Evolutionary conservation across 768 basidiomycete species (phyloP).

Genomic region (Lanmaoa rubissima): DNA sequence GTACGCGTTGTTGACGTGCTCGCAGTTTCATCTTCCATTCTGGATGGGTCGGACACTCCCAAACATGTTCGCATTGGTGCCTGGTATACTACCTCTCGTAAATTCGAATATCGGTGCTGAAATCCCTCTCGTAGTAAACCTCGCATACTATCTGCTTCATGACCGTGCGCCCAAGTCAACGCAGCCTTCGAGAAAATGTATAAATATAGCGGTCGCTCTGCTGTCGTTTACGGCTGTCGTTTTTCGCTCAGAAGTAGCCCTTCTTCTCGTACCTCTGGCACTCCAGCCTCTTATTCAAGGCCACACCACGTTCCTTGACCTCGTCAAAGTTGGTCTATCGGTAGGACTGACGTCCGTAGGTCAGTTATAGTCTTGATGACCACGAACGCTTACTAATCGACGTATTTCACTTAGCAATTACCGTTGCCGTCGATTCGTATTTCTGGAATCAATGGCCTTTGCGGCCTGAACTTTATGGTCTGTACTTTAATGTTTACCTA

Average conservation of each 20-base stretch:
- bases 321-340: slow-evolving; percentile 50
- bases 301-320: slow-evolving; percentile 40
- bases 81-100: slow-evolving; percentile 49
- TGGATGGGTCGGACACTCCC: slow-evolving; percentile 94
- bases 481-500: slow-evolving; percentile 84
- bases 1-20: slow-evolving; percentile 68
- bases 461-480: slow-evolving; percentile 82
- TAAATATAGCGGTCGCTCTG: slow-evolving; percentile 49
- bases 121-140: slow-evolving; percentile 42
- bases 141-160: slow-evolving; percentile 52
- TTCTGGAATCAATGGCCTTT: slow-evolving; percentile 73
- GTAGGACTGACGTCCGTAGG: slow-evolving; percentile 52
- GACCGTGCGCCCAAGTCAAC: slow-evolving; percentile 36
- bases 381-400: background rate
- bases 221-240: slow-evolving; percentile 67
- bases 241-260: slow-evolving; percentile 76
- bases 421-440: slow-evolving; percentile 73
- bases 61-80: slow-evolving; percentile 87
- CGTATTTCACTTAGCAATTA: slow-evolving; percentile 44
- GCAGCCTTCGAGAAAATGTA: slow-evolving; percentile 35
- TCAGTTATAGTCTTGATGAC: slow-evolving; percentile 27
- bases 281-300: slow-evolving; percentile 50
- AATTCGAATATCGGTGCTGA: background rate
- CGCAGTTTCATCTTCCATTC: slow-evolving; percentile 90
- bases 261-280: slow-evolving; percentile 61